phyloP scores from a whole-genome alignment of 192 early-diverging fungal genomes.

The Gaertneriomyces sp. region DNA sequence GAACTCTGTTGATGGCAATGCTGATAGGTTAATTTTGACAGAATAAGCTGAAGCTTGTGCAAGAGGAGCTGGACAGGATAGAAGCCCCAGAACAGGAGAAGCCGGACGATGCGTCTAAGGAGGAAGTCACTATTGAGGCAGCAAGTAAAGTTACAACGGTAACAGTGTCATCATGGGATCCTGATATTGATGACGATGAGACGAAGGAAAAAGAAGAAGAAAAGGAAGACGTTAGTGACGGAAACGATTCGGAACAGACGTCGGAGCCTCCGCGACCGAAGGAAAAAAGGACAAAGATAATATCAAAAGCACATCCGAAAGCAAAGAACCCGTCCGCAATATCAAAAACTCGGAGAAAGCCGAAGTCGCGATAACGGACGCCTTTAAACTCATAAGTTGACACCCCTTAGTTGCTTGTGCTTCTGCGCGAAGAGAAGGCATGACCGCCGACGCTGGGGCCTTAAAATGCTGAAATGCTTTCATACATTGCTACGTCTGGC shows the following conservation, averaged over 20 bases:
- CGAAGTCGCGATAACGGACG: not conserved
- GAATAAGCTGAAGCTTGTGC: constrained; percentile 24
- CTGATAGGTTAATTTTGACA: not conserved
- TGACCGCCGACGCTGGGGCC: no score
- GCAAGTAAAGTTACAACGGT: constrained; percentile 29
- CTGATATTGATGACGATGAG: constrained; percentile 16
- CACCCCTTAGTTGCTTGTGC: no score
- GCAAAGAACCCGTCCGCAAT: not conserved
- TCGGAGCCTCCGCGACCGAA: not conserved
- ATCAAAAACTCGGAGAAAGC: not conserved
- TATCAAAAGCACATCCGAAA: not conserved
- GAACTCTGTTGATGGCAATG: not conserved
- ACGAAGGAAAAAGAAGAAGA: constrained; percentile 7
- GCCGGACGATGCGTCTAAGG: constrained; percentile 1
- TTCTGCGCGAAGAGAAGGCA: no score
- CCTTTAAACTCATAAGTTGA: no score
- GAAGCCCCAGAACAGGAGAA: constrained; percentile 10
- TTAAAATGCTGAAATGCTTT: no score
- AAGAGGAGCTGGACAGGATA: constrained; percentile 23
- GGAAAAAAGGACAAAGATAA: not conserved
- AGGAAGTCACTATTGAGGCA: constrained; percentile 11
- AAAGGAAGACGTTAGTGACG: constrained; percentile 1
- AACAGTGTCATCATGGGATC: constrained; percentile 32
- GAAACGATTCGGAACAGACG: not conserved
- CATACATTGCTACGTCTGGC: no score